These are phyloP conservation scores for Rhododendron molle DNA, from an alignment of 148 eudicot genomes.

Conservation along the genomic window DNA sequence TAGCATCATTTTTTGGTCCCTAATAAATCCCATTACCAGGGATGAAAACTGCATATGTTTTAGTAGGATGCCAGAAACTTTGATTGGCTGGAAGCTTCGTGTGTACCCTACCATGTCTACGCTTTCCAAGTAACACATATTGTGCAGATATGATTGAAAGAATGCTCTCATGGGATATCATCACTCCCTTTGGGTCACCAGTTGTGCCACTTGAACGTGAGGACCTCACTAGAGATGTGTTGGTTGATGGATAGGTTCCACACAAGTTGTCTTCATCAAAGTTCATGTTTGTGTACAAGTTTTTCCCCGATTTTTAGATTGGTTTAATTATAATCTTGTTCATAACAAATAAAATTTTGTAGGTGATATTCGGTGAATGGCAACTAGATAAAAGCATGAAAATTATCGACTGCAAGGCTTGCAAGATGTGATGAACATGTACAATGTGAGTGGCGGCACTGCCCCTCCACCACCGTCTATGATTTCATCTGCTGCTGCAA, in stretches of 20 bases:
- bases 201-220: slow-evolving; percentile 30
- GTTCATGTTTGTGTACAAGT: not conserved
- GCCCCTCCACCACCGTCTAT: slow-evolving; percentile 18
- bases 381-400: no score
- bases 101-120: not conserved
- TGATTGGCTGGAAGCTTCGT: not conserved
- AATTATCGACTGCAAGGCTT: no score
- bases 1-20: not conserved
- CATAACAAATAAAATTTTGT: not conserved
- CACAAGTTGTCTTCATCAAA: slow-evolving; percentile 47
- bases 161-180: no score
- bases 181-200: no score
- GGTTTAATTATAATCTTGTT: slow-evolving; percentile 5
- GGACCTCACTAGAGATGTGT: slow-evolving; percentile 76
- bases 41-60: not conserved
- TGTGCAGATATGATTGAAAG: no score
- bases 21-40: not conserved
- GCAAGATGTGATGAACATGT: slow-evolving; percentile 39
- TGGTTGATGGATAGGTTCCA: slow-evolving; percentile 88
- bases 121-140: not conserved
- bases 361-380: no score
- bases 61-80: not conserved
- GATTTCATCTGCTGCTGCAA: slow-evolving; percentile 15
- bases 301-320: not conserved
- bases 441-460: slow-evolving; percentile 26